Evolutionary conservation across 352 stramenopile species (phyloP), one percentile per base, ranked within the genome.

Genomic region (Pythium folliculosum): DNA sequence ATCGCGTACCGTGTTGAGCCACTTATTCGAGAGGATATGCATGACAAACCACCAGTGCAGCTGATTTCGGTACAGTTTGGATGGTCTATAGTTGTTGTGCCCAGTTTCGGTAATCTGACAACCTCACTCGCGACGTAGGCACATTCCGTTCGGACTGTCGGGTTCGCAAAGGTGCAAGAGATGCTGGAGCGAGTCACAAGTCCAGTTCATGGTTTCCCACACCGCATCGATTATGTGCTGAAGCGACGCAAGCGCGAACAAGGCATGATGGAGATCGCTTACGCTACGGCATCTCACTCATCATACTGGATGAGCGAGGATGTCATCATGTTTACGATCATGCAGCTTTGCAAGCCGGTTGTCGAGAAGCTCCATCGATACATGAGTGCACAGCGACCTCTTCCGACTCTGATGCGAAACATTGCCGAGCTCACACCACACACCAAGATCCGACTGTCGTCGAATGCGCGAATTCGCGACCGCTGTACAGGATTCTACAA

Each of bases 1-100:
- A 92, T 98, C 60, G 91, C 91, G 17, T 98, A 97, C 60, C 86
- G 91, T 22, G 79, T 97, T 27, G 92, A 97, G 63, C 92, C 92
- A 25, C 71, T 98, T 37, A 92, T 97, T 37, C 85, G 89, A 57
- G 81, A 91, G 73, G 89, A 94, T 62, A 95, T 94, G 87, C 84
- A 92, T 61, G 84, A 95, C 70, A 95, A 92, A 56, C 75, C 86
- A 21, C 86, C 86, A 19, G 86, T 95, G 0, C 86, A 93, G 43
- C 65, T 94, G 35, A 92, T 94, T 63, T 81, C 88, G 73, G 84
- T 92, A 54, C 30, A 35, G 22, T 17, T 32, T 1, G 21, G 23
- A 44, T 13, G 23, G 14, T 6, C 6, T 27, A 27, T 10, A 8
- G 19, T 45, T 30, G 23, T 7, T 27, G 6, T 54, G 23, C 48